Evolutionary conservation across 164 flowering plant genomes (phyloP).

Genomic region (Litsea cubeba): DNA sequence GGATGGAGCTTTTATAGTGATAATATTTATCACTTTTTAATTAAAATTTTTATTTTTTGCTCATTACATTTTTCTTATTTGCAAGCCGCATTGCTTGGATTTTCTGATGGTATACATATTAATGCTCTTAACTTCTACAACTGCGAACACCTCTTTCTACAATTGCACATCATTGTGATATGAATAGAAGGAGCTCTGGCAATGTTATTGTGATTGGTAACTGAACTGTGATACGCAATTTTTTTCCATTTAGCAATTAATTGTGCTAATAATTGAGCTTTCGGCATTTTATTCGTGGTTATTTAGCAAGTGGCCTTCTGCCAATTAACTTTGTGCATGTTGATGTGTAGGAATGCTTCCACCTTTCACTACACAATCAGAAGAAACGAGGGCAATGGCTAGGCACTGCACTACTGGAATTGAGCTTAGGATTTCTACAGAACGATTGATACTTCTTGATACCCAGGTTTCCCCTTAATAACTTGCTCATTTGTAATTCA

Average conservation of each 20-base stretch:
- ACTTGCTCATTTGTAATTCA: not conserved
- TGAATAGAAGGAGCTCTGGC: not conserved
- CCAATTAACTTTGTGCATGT: constrained; percentile 7
- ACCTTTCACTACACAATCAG: constrained; percentile 68
- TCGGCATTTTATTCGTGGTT: not conserved
- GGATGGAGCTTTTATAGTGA: too few species aligned
- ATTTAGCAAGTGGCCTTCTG: not conserved
- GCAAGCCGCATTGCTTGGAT: too few species aligned
- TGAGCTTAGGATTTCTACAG: constrained; percentile 78
- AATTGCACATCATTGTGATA: not conserved
- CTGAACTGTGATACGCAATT: not conserved
- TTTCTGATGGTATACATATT: too few species aligned
- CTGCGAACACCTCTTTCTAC: not conserved
- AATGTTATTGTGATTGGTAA: not conserved
- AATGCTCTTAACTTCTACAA: too few species aligned
- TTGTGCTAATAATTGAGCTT: not conserved
- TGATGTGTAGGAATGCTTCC: constrained; percentile 73
- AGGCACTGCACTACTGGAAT: constrained; percentile 79
- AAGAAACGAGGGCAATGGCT: constrained; percentile 69
- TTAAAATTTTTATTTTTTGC: too few species aligned
- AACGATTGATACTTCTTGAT: constrained; percentile 88
- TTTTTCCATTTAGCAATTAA: not conserved
- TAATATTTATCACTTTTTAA: too few species aligned
- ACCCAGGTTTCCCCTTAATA: constrained; percentile 55
- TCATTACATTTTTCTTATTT: too few species aligned